Conservation (phyloP, 1,284 basidiomycete species). For the Termitomyces sp. region DNA sequence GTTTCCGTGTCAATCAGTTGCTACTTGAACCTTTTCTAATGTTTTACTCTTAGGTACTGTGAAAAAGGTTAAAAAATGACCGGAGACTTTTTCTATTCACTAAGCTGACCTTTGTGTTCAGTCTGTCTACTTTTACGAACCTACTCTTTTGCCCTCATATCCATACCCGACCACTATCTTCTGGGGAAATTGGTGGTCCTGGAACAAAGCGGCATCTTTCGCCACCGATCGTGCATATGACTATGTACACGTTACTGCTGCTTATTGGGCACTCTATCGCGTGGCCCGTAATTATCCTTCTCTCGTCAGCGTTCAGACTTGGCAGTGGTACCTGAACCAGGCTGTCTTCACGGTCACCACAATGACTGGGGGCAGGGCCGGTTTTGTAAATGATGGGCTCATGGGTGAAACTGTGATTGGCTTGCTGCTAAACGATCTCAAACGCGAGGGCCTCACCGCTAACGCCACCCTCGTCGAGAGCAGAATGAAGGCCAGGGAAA, state of each 20-base stretch:
- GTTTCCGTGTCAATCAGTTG: slow-evolving; percentile 3
- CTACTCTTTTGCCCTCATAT: slow-evolving; percentile 41
- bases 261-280: slow-evolving; percentile 56
- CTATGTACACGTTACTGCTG: slow-evolving; percentile 54
- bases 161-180: slow-evolving; percentile 44
- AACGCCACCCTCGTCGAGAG: slow-evolving; percentile 46
- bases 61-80: slow-evolving; percentile 38
- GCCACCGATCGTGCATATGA: slow-evolving; percentile 54
- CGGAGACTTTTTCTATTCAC: not conserved
- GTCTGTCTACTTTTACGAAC: slow-evolving; percentile 55
- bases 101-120: slow-evolving; percentile 18
- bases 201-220: slow-evolving; percentile 46
- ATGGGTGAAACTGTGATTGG: slow-evolving; percentile 58
- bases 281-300: slow-evolving; percentile 54
- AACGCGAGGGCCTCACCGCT: slow-evolving; percentile 45
- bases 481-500: slow-evolving; percentile 43
- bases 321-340: slow-evolving; percentile 57
- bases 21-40: not conserved
- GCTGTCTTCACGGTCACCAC: slow-evolving; percentile 46
- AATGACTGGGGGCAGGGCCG: slow-evolving; percentile 45
- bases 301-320: slow-evolving; percentile 41
- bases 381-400: slow-evolving; percentile 44
- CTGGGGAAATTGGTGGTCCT: slow-evolving; percentile 58
- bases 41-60: slow-evolving; percentile 35
- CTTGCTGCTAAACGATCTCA: slow-evolving; percentile 46